These are phyloP conservation scores for Blastobotrys niveus DNA, from an alignment of 1,139 yeast species.

Conservation along the genomic window DNA sequence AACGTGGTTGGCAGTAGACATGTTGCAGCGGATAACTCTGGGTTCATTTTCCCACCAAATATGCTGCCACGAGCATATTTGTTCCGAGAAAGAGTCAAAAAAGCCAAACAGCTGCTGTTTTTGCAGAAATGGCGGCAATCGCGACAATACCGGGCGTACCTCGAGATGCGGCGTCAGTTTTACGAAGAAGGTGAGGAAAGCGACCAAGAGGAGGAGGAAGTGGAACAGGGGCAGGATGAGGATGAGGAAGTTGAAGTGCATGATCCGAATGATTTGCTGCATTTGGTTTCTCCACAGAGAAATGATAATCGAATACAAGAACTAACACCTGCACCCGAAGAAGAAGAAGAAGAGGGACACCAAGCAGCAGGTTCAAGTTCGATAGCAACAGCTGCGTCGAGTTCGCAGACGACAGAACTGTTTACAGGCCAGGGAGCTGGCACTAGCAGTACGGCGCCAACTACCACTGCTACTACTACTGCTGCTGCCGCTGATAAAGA, in stretches of 20 bases:
- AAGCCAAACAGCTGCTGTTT: too few species aligned
- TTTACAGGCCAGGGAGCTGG: neutral
- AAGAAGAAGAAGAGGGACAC: slow-evolving; percentile 6
- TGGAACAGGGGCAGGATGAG: neutral
- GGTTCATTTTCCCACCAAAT: too few species aligned
- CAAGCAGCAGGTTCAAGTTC: neutral
- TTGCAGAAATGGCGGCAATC: neutral
- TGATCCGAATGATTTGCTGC: slow-evolving; percentile 3
- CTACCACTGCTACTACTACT: neutral
- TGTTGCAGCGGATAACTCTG: too few species aligned
- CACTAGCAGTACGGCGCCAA: neutral
- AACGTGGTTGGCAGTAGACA: too few species aligned
- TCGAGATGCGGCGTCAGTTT: too few species aligned
- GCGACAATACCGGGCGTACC: too few species aligned
- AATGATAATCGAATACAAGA: slow-evolving; percentile 5
- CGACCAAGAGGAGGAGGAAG: neutral
- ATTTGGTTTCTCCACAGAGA: neutral
- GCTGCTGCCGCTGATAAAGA: neutral
- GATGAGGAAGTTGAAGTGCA: slow-evolving; percentile 3
- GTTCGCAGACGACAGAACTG: neutral
- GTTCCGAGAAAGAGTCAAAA: too few species aligned
- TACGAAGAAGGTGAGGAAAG: too few species aligned
- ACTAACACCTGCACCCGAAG: slow-evolving; percentile 12
- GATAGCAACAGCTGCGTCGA: neutral
- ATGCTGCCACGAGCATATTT: too few species aligned